phyloP scores from a whole-genome alignment of 768 basidiomycete genomes.

The Suillus subluteus region DNA sequence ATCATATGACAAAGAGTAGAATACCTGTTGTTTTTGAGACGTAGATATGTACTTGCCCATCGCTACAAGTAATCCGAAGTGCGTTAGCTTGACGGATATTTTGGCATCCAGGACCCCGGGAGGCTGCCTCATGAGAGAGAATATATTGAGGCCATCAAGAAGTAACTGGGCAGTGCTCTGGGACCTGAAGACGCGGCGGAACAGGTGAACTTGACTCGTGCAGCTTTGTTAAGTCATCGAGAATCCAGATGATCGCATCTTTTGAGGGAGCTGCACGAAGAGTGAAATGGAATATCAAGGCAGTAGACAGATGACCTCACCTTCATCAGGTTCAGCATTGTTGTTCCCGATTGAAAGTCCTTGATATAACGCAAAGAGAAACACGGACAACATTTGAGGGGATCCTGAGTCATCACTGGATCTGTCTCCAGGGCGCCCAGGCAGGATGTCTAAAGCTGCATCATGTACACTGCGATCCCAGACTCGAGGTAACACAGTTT shows the following conservation, averaged over 20 bases:
- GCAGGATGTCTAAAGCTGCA: slow-evolving; percentile 68
- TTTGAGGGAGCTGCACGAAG: slow-evolving; percentile 26
- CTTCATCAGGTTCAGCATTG: not conserved
- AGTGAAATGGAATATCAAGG: not conserved
- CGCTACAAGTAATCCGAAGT: slow-evolving; percentile 70
- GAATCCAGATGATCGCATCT: slow-evolving; percentile 36
- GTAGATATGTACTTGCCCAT: slow-evolving; percentile 63
- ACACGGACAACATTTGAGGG: slow-evolving; percentile 3
- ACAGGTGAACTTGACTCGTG: slow-evolving; percentile 66
- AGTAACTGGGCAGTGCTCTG: slow-evolving; percentile 71
- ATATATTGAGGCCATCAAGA: slow-evolving; percentile 63
- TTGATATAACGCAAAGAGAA: slow-evolving; percentile 8
- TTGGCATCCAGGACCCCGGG: slow-evolving; percentile 12
- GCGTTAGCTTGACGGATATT: slow-evolving; percentile 68
- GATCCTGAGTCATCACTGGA: not conserved
- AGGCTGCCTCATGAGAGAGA: slow-evolving; percentile 26
- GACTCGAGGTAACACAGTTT: slow-evolving; percentile 61
- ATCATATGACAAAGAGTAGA: not conserved
- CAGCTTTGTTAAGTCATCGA: slow-evolving; percentile 71
- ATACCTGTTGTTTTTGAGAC: slow-evolving; percentile 75
- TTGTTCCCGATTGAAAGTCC: not conserved
- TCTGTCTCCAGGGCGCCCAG: slow-evolving; percentile 42
- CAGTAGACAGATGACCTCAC: not conserved
- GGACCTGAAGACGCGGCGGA: slow-evolving; percentile 75
- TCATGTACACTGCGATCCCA: slow-evolving; percentile 75